Base-by-base conservation (phyloP, 768 basidiomycete genomes). In the Tulasnella sp. region DNA sequence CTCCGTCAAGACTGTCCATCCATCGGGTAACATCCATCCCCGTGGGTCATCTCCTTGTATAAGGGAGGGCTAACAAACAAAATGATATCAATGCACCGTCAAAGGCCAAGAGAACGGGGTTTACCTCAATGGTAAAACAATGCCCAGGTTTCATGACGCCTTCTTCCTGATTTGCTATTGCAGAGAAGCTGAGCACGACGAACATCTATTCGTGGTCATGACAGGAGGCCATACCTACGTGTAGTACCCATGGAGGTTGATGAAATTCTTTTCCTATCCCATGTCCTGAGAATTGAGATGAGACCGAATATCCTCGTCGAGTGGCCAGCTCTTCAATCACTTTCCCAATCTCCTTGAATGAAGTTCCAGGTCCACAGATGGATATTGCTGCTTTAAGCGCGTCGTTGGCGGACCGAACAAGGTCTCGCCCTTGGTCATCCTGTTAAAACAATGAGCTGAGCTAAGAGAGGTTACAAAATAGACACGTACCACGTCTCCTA, bases 1-100 rank as follows among this genome's bases (percentile, higher is more conserved):
- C 70, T 84, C 79, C 0, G 89, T 90, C 0, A 84, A 83, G n/a
- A 83, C 79, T 2, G 88, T 90, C 91, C 91, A 93, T 22, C 85
- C 87, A 61, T 93, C 91, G 2, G 85, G 85, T 63, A 86, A 92
- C 52, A 87, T 75, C 76, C 81, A 82, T 2, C 77, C 76, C 22
- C 66, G 62, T 0, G 86, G 71, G 51, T 83, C 70, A 4, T 67
- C 63, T 9, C 89, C 89, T 66, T 89, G 83, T 10, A 92, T 73
- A 28, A 93, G 68, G 41, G 72, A 72, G 3, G 89, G 89, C 82
- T 87, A 53, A 9, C 33, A 50, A 37, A n/a, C 12, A 3, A 28
- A 9, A 37, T 25, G 25, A 43, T 50, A 40, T 24, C 35, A 16
- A 20, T 25, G 37, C 4, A 7, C n/a, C 15, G 27, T 34, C 9